These are phyloP conservation scores for Echria macrotheca DNA, from an alignment of 495 filamentous ascomycete genomes.

Conservation along the genomic window DNA sequence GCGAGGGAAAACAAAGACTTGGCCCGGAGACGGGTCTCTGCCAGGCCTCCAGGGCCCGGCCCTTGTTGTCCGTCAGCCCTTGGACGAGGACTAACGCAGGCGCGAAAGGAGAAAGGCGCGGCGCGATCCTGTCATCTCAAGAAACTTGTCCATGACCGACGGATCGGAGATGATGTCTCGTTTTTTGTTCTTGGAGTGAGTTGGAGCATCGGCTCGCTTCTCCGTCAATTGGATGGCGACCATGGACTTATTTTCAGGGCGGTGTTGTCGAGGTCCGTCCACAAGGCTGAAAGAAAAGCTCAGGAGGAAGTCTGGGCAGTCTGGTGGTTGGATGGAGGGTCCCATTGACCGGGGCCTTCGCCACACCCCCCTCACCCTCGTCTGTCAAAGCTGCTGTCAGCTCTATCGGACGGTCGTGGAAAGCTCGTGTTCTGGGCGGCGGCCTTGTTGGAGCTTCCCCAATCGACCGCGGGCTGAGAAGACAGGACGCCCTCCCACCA, in stretches of 20 bases:
- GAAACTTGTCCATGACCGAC: too few species aligned
- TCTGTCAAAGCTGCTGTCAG: neutral
- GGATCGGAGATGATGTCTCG: too few species aligned
- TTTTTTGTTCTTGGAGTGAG: too few species aligned
- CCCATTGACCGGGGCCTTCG: too few species aligned
- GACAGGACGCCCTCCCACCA: neutral
- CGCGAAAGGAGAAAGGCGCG: too few species aligned
- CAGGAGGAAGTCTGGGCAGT: neutral
- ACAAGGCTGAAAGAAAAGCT: conserved; percentile 2
- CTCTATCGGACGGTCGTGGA: neutral
- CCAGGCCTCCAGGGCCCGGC: too few species aligned
- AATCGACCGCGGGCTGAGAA: neutral
- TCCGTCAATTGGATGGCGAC: too few species aligned
- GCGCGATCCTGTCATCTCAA: too few species aligned
- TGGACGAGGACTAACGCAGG: too few species aligned
- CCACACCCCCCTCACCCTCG: conserved; percentile 6
- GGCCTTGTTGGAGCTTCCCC: conserved; percentile 4
- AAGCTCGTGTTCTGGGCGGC: conserved; percentile 6
- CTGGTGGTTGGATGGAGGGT: neutral
- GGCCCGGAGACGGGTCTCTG: too few species aligned
- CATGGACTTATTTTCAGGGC: neutral
- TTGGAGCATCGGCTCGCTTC: neutral
- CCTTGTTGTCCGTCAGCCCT: too few species aligned
- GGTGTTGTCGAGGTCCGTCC: neutral
- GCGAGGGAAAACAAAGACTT: too few species aligned